Evolutionary conservation across 2,329 filamentous ascomycete species (phyloP), one percentile per base, ranked within the genome.

Genomic region (Xylariaceae sp.): DNA sequence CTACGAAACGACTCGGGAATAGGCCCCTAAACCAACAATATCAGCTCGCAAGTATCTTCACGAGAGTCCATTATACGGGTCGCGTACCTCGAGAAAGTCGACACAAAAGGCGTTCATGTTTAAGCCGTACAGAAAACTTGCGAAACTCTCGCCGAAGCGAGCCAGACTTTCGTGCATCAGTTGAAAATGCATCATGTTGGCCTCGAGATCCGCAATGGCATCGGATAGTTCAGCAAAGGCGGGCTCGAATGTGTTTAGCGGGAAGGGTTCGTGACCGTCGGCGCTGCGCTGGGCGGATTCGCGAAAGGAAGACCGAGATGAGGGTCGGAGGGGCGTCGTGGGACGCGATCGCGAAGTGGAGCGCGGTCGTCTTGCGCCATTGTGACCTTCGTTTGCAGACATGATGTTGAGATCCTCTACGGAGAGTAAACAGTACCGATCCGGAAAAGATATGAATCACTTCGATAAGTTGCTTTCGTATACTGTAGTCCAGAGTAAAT

Each of bases 51-150:
- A 13, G 2, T 8, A 23, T 48, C 7, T 51, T 13, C 4, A 45
- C n/a, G 5, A 39, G 17, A 39, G 30, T 11, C 37, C 39, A 35
- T 4, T 34, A 10, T 23, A 39, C 10, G 2, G 49, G 9, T 50
- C 15, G 55, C 55, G 53, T 53, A 92, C 92, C 84, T 99, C 94
- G 0, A 92, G 90, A 65, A 97, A 99, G 73, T 99, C 94, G 37
- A 97, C 92, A 73, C 93, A 97, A 73, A 97, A 99, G 1, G 94
- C 94, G 74, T 97, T 97, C 92, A 99, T 97, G 72, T 97, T 97
- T 72, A 99, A 75, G 1, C 94, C 94, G 69, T 97, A 99, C 51
- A 99, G 77, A 70, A 99, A 97, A 67, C 88, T 91, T 1, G 92
- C 92, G 74, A 99, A 99, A 71, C 89, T 95, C 80, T 99, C 94